Evolutionary conservation across 805 yeast genomes (phyloP), one percentile per base, ranked within the genome.

Genomic region (Tetrapisispora taiwanensis): DNA sequence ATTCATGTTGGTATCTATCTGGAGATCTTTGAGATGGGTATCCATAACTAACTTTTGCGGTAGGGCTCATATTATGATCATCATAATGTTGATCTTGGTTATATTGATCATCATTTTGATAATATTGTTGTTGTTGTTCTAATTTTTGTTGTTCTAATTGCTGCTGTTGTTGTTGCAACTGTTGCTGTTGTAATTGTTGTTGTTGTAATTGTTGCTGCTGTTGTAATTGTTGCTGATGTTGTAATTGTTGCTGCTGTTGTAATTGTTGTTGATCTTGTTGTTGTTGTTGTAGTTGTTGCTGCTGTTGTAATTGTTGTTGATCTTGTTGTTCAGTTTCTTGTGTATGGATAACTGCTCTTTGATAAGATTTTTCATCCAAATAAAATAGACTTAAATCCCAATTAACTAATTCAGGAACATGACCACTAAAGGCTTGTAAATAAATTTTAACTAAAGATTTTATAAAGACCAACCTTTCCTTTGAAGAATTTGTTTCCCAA

Each of bases 401-500:
- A 47, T 76, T 73, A 4, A 73, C 59, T 52, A 78, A 52, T 27
- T 66, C 65, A 0, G 86, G 86, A 4, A 75, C 60, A 30, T 68
- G 67, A 0, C 83, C 83, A 36, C 70, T 70, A 19, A 76, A 76
- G 45, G 76, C 76, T 51, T 73, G 74, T 48, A 74, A 69, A 54
- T 67, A 81, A 26, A 76, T 68, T 40, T 75, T 72, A 7, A 79
- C 58, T 7, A 81, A 48, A 8, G 76, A 69, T 8, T 72, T 71
- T 17, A 78, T 65, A 62, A 82, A 81, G 3, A 75, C 79, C 9
- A 73, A 69, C 47, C 81, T 71, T 50, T 78, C 87, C 44, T 72
- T 71, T 1, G 78, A 66, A 0, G 77, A 62, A 44, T 71, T 67
- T 0, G 85, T 78, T 49, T 74, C 79, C 97, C 97, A 89, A 64